Evolutionary conservation across 225 moss, liverwort and hornwort species (phyloP).

Genomic region (Takakia lepidozioides): DNA sequence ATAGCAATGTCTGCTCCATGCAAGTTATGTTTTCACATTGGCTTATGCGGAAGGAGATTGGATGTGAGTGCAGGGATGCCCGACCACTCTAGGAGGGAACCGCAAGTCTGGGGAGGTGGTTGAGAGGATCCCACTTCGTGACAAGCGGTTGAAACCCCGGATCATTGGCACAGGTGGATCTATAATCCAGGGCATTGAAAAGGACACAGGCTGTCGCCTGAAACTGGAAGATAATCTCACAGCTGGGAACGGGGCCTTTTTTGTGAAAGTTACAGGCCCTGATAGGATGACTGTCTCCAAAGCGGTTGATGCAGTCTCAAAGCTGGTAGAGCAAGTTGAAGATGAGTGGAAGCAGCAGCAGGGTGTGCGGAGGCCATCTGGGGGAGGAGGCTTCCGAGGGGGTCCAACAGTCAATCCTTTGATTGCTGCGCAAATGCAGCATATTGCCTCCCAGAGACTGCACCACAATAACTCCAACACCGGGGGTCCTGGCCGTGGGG

Average conservation of each 20-base stretch:
- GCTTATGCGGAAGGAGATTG: neutral
- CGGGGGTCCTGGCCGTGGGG: slow-evolving; percentile 64
- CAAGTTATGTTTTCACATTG: too few relatives aligned
- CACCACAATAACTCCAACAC: slow-evolving; percentile 54
- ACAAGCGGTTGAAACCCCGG: slow-evolving; percentile 91
- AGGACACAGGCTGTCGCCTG: slow-evolving; percentile 88
- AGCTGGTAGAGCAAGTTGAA: slow-evolving; percentile 90
- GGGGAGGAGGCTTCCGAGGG: slow-evolving; percentile 39
- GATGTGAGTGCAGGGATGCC: slow-evolving; percentile 76
- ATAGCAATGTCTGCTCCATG: too few relatives aligned
- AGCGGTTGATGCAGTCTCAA: slow-evolving; percentile 74
- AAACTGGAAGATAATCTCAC: slow-evolving; percentile 91
- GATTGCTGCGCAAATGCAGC: slow-evolving; percentile 86
- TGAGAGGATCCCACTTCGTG: slow-evolving; percentile 83
- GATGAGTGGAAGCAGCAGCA: slow-evolving; percentile 93
- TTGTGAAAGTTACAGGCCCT: slow-evolving; percentile 87
- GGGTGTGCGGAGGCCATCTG: slow-evolving; percentile 55
- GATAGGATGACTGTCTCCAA: slow-evolving; percentile 76
- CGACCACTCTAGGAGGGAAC: slow-evolving; percentile 96
- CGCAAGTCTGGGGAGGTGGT: slow-evolving; percentile 87
- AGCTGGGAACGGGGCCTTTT: slow-evolving; percentile 75
- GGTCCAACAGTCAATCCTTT: slow-evolving; percentile 54
- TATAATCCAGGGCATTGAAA: slow-evolving; percentile 93
- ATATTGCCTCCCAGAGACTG: slow-evolving; percentile 77
- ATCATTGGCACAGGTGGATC: slow-evolving; percentile 93